Base-by-base conservation (phyloP, 257 asterid genomes). In the Paulownia fortunei region DNA sequence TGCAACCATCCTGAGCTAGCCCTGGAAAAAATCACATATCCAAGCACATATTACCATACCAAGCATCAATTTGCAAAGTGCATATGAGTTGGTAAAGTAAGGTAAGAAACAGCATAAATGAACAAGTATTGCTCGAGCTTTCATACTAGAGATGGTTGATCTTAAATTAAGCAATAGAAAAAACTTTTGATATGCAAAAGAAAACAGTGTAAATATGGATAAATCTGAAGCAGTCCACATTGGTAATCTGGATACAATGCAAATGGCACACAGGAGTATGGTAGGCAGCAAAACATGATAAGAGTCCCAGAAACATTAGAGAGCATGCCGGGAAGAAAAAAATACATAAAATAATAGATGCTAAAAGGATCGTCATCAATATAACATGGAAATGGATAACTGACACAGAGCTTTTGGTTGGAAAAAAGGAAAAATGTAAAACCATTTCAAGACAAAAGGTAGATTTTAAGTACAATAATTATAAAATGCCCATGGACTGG, bases 1-100 rank as follows among this genome's bases (percentile, higher is more conserved):
- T 91, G 85, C 98, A 96, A 68, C 99, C 98, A 85, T 96, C 98
- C 72, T 86, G 92, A 75, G 90, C 92, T 81, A 96, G 84, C 70
- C 95, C 99, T 96, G 80, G 73, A 37, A 87, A 75, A 73, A 30
- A 83, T 72, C 32, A 79, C 18, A 56, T 18, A 65, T 36, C 61
- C 51, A 69, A 67, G 70, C 42, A 55, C 47, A n/a, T 58, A 60
- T 63, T 42, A 70, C 69, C 80, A 70, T 63, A 64, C 71, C 44
- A 64, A 66, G 46, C 34, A 63, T 12, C 51, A 72, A 72, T 32
- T 56, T 41, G 47, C 64, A 26, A 59, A 68, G 66, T 58, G 65
- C 59, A 76, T 37, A 46, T 59, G 54, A 27, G 36, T 16, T 10
- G 32, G 60, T 77, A 26, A 6, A 64, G 67, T 65, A 13, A 24